Evolutionary conservation across 441 rosid genomes (phyloP).

Genomic region (Adansonia rubrostipa): DNA sequence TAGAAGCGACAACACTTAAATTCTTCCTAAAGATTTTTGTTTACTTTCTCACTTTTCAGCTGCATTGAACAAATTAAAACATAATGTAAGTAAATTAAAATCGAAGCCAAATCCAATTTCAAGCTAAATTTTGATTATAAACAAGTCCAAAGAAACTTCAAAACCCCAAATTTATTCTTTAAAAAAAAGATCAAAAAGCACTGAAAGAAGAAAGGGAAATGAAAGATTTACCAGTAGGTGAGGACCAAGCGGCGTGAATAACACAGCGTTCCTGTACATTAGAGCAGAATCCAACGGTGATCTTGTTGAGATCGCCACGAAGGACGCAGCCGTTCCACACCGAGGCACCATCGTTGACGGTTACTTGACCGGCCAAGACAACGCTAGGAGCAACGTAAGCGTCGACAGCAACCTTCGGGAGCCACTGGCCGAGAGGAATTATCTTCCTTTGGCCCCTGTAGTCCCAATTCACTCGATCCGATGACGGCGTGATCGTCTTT

Average conservation of each 20-base stretch:
- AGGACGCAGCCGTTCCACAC: slow-evolving; percentile 90
- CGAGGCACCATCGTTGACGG: slow-evolving; percentile 84
- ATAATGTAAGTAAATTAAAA: not conserved
- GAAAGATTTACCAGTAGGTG: slow-evolving; percentile 72
- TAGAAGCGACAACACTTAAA: not conserved
- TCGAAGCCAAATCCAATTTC: not conserved
- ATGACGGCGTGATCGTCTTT: slow-evolving; percentile 55
- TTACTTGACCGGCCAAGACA: slow-evolving; percentile 90
- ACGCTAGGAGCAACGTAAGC: slow-evolving; percentile 96
- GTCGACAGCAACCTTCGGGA: slow-evolving; percentile 89
- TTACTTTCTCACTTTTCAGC: not conserved
- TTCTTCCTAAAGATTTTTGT: not conserved
- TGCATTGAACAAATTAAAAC: slow-evolving; percentile 1
- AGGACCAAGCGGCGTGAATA: slow-evolving; percentile 95
- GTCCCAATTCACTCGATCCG: slow-evolving; percentile 94
- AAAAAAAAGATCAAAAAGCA: not conserved
- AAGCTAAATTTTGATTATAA: not conserved
- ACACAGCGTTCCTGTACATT: slow-evolving; percentile 95
- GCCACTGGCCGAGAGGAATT: slow-evolving; percentile 96
- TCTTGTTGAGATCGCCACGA: slow-evolving; percentile 93
- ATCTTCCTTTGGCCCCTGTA: slow-evolving; percentile 94
- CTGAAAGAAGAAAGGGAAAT: not conserved
- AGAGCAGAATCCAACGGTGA: slow-evolving; percentile 85
- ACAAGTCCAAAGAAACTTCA: not conserved
- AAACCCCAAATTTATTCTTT: slow-evolving; percentile 8